Evolutionary conservation across 768 basidiomycete species (phyloP), one percentile per base, ranked within the genome.

Genomic region (Atractiella rhizophila): DNA sequence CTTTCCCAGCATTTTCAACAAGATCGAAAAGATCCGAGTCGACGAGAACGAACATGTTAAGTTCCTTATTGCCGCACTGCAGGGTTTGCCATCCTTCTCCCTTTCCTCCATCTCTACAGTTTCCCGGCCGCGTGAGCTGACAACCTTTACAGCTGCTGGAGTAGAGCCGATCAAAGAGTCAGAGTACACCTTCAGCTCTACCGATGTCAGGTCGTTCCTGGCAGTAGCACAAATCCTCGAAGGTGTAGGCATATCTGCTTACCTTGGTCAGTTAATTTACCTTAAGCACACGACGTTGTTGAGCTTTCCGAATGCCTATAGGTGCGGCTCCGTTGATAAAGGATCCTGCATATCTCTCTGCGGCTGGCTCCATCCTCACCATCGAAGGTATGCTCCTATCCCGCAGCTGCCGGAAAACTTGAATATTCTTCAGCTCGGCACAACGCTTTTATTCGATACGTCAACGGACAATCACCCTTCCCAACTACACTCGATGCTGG

Each of bases 41-140:
- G 72, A 76, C 54, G 71, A 74, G 53, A 51, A 55, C 23, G 55
- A 57, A 7, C 74, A 77, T 56, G 69, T 71, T 44, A 51, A 61
- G 6, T 64, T 68, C 52, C 60, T 76, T 23, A 57, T 66, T 5
- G 50, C 43, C 7, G 62, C 62, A 0, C 59, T 74, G 23, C 20
- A 32, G 23, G 66, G n/a, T n/a, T n/a, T n/a, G n/a, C n/a, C n/a
- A n/a, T n/a, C n/a, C n/a, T n/a, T n/a, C n/a, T n/a, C n/a, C n/a
- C n/a, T n/a, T n/a, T n/a, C n/a, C n/a, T n/a, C n/a, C n/a, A n/a
- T n/a, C n/a, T n/a, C n/a, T n/a, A n/a, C n/a, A n/a, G n/a, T n/a
- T n/a, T n/a, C n/a, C n/a, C n/a, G n/a, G n/a, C n/a, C n/a, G n/a
- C n/a, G n/a, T n/a, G n/a, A n/a, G n/a, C n/a, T n/a, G n/a, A n/a